phyloP scores from a whole-genome alignment of 108 stramenopile genomes.

The Cyclotella choctawhatcheeana region DNA sequence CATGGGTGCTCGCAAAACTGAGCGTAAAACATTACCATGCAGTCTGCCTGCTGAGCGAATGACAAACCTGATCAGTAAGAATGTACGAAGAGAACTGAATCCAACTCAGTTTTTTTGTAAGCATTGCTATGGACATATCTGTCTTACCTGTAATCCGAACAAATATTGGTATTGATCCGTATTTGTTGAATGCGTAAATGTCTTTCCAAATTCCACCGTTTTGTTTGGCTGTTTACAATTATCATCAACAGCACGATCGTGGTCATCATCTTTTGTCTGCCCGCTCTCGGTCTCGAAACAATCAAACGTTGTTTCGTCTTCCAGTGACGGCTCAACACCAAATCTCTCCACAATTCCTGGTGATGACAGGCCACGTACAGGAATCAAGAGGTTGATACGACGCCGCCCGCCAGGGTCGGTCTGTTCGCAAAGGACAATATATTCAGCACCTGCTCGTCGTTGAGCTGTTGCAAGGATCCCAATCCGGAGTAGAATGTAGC shows the following conservation, averaged over 20 bases:
- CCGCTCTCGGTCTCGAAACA: too few species aligned
- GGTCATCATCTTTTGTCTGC: too few species aligned
- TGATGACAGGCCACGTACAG: constrained; percentile 83
- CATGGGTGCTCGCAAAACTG: constrained; percentile 85
- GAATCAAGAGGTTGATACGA: constrained; percentile 61
- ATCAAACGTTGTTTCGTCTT: too few species aligned
- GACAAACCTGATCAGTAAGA: constrained; percentile 71
- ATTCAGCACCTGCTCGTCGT: constrained; percentile 64
- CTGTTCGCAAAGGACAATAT: constrained; percentile 71
- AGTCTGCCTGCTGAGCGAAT: constrained; percentile 62
- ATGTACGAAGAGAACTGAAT: too few species aligned
- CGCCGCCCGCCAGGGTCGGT: constrained; percentile 24
- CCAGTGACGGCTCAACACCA: constrained; percentile 62
- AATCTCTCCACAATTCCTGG: constrained; percentile 87
- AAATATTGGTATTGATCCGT: too few species aligned
- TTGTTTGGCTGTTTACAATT: neutral
- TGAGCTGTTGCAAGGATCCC: constrained; percentile 28
- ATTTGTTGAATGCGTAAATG: constrained; percentile 50
- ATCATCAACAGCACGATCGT: constrained; percentile 17
- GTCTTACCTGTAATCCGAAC: too few species aligned
- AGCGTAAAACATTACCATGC: constrained; percentile 61
- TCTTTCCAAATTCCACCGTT: constrained; percentile 59
- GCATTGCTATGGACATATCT: too few species aligned
- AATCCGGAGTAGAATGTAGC: too few species aligned
- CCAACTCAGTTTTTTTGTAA: too few species aligned